These are phyloP conservation scores for Erodium chrysanthum DNA, from an alignment of 441 rosid genomes.

Conservation along the genomic window DNA sequence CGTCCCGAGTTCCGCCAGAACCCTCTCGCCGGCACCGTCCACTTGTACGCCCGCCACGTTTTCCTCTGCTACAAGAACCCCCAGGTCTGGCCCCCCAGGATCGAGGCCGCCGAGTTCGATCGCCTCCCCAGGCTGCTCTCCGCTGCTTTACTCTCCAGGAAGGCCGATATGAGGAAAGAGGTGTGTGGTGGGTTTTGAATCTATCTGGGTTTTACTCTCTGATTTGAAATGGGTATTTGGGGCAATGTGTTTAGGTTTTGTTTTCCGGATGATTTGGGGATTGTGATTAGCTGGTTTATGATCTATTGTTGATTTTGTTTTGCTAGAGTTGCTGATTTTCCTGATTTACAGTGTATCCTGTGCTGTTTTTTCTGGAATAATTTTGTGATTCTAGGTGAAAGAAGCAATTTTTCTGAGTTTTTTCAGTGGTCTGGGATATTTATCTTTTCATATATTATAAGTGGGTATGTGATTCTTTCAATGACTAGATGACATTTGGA, in stretches of 20 bases:
- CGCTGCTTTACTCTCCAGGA: constrained; percentile 68
- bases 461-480: neutral
- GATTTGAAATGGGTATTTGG: constrained; percentile 2
- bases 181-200: constrained; percentile 23
- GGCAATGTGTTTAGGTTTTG: neutral
- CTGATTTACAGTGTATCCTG: too few relatives aligned
- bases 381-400: too few relatives aligned
- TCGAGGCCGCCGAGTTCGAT: constrained; percentile 99
- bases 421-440: neutral
- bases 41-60: constrained; percentile 76
- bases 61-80: constrained; percentile 93
- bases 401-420: constrained; percentile 2
- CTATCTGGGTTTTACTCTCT: neutral
- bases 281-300: neutral
- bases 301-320: neutral
- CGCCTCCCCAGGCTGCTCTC: constrained; percentile 90
- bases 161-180: constrained; percentile 62
- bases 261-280: constrained; percentile 7
- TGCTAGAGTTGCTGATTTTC: too few relatives aligned
- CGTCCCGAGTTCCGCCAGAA: constrained; percentile 63
- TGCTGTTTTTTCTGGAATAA: too few relatives aligned
- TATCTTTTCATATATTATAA: neutral
- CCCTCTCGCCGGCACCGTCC: constrained; percentile 67
- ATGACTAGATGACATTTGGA: neutral
- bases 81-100: constrained; percentile 84